Evolutionary conservation across 352 stramenopile genomes (phyloP).

Genomic region (Pythium guiyangense): DNA sequence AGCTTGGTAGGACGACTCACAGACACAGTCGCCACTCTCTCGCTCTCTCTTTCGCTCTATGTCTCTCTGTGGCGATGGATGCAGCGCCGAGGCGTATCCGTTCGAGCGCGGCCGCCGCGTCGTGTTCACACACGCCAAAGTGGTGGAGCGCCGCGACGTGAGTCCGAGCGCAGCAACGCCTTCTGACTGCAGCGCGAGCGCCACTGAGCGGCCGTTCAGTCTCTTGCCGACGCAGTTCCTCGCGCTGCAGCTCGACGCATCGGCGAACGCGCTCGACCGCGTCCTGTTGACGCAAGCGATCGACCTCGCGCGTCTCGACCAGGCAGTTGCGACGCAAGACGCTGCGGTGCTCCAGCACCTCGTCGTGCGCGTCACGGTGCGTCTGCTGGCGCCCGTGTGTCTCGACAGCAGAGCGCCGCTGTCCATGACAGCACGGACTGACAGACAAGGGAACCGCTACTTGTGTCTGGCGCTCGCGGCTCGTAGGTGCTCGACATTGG

Average conservation of each 20-base stretch:
- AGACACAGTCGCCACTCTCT: too few relatives aligned
- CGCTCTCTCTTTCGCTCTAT: too few relatives aligned
- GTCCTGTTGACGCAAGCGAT: conserved; percentile 1
- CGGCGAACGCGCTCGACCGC: too few relatives aligned
- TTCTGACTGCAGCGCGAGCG: not conserved
- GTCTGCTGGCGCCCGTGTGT: not conserved
- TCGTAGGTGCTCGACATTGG: conserved; percentile 64
- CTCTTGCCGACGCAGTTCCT: conserved; percentile 36
- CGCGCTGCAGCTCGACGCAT: conserved; percentile 20
- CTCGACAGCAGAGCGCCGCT: too few relatives aligned
- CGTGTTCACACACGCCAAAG: conserved; percentile 53
- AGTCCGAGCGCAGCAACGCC: not conserved
- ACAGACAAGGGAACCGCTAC: too few relatives aligned
- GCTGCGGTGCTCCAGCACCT: not conserved
- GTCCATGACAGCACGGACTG: too few relatives aligned
- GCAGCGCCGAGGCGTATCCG: conserved; percentile 27
- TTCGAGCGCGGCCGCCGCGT: too few relatives aligned
- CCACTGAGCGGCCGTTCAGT: conserved; percentile 9
- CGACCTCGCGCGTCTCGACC: conserved; percentile 11
- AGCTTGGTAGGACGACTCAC: too few relatives aligned
- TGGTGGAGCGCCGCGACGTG: conserved; percentile 44
- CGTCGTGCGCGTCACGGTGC: not conserved
- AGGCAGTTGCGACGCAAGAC: not conserved
- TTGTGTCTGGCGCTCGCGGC: not conserved
- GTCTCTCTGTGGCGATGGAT: not conserved